Conservation (phyloP, 2,329 filamentous ascomycete genomes). For the Ophiostoma ulmi region DNA sequence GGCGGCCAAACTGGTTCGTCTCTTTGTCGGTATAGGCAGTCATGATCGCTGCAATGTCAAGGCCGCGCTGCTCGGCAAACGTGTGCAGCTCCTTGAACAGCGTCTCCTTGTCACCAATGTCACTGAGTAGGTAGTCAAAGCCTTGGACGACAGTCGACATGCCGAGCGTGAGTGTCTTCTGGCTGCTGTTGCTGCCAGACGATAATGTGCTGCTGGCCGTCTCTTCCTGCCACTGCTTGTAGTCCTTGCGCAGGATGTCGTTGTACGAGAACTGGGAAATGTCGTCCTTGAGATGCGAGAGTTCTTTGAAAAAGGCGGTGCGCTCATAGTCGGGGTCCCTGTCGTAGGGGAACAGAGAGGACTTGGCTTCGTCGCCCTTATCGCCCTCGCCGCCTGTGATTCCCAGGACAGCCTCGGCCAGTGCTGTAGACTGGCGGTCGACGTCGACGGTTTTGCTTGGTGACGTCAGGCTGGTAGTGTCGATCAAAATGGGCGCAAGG, state of each 20-base stretch:
- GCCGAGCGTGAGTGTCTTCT: conserved; percentile 52
- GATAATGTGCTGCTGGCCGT: conserved; percentile 37
- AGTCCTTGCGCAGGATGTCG: conserved; percentile 75
- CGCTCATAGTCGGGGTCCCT: conserved; percentile 44
- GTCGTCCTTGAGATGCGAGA: conserved; percentile 62
- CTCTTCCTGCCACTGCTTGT: conserved; percentile 63
- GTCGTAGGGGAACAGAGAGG: neutral
- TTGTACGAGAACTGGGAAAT: conserved; percentile 55
- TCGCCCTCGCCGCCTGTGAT: conserved; percentile 21
- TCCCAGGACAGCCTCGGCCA: conserved; percentile 46
- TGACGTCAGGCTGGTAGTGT: conserved; percentile 61
- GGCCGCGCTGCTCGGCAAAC: conserved; percentile 51
- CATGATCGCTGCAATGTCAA: conserved; percentile 66
- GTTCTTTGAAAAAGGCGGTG: conserved; percentile 52
- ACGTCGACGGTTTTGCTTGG: conserved; percentile 59
- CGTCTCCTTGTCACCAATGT: conserved; percentile 42
- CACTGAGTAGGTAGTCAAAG: conserved; percentile 54
- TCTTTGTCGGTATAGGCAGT: conserved; percentile 52
- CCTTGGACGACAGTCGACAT: conserved; percentile 60
- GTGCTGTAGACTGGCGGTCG: conserved; percentile 54
- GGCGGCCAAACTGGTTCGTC: conserved; percentile 51
- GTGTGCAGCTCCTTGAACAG: conserved; percentile 46
- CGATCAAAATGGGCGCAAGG: conserved; percentile 66
- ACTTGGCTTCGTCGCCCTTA: neutral
- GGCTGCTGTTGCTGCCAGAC: neutral